Evolutionary conservation across 2,329 filamentous ascomycete species (phyloP).

Genomic region (Cytospora schulzeri): DNA sequence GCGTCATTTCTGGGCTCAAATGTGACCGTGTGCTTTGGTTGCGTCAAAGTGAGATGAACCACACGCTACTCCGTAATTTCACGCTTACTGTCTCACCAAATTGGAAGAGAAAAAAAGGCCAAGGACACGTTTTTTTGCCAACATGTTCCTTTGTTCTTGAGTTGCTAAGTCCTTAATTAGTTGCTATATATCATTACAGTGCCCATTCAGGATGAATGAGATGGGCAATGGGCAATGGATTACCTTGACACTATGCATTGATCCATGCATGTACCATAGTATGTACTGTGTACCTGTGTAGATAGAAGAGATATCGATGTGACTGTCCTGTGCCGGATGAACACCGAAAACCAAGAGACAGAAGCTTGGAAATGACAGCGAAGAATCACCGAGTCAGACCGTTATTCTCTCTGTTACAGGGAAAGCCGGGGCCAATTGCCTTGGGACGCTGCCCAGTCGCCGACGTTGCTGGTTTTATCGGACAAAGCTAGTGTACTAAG

Average conservation of each 20-base stretch:
- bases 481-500: background rate
- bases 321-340: background rate
- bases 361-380: background rate
- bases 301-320: background rate
- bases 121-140: background rate
- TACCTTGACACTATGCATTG: too few relatives aligned
- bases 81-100: background rate
- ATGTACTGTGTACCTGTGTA: too few relatives aligned
- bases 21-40: too few relatives aligned
- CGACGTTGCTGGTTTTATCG: background rate
- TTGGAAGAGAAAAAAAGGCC: background rate
- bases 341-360: background rate
- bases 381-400: background rate
- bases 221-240: too few relatives aligned
- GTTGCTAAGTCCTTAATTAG: too few relatives aligned
- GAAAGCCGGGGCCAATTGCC: background rate
- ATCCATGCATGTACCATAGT: too few relatives aligned
- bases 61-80: background rate
- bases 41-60: too few relatives aligned
- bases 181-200: too few relatives aligned
- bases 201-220: too few relatives aligned
- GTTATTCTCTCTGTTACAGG: background rate
- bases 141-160: too few relatives aligned
- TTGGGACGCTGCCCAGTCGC: background rate
- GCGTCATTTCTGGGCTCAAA: background rate